These are phyloP conservation scores for Fraxinus pennsylvanica DNA, from an alignment of 257 asterid genomes.

Conservation along the genomic window DNA sequence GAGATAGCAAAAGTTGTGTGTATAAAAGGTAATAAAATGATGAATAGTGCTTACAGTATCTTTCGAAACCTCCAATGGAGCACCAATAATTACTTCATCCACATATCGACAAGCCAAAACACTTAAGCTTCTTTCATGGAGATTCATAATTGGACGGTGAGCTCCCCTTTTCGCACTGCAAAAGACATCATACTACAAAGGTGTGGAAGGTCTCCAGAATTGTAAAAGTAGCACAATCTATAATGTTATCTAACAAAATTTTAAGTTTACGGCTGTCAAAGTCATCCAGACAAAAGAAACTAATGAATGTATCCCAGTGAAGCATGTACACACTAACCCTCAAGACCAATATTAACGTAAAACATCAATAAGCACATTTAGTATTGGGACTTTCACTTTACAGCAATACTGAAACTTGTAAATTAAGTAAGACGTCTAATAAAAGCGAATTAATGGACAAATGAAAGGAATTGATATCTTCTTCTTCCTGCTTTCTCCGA, in stretches of 20 bases:
- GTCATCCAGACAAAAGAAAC: background rate
- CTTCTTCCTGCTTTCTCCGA: background rate
- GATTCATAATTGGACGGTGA: constrained; percentile 99
- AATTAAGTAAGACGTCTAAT: background rate
- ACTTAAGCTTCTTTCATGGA: constrained; percentile 96
- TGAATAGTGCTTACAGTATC: constrained; percentile 65
- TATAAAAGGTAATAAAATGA: constrained; percentile 8
- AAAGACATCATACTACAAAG: constrained; percentile 25
- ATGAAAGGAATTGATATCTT: background rate
- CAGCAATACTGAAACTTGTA: background rate
- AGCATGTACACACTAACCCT: background rate
- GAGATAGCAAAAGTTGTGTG: constrained; percentile 16
- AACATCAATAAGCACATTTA: background rate
- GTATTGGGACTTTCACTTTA: background rate
- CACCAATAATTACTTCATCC: constrained; percentile 97
- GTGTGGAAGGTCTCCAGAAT: constrained; percentile 20
- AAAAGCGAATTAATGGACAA: background rate
- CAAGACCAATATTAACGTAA: background rate
- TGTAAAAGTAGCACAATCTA: background rate
- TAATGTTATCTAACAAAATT: background rate
- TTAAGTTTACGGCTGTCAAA: constrained; percentile 12
- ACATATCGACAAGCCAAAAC: constrained; percentile 95
- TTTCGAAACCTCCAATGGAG: constrained; percentile 94
- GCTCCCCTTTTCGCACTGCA: constrained; percentile 85
- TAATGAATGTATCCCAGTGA: background rate